Conservation (phyloP, 345 rosid genomes). For the Adansonia digitata region DNA sequence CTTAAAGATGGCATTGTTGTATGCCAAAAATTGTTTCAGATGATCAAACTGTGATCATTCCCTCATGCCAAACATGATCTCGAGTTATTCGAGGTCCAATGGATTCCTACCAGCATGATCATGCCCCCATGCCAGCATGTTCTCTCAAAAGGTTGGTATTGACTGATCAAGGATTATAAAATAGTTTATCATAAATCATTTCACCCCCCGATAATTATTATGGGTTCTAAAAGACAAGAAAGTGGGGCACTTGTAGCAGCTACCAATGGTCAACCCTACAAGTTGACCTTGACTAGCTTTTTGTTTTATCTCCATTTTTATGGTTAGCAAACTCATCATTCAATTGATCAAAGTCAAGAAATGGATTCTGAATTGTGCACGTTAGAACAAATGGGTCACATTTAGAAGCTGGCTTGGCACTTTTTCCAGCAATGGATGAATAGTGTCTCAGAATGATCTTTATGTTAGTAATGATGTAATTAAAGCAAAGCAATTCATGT, state of each 20-base stretch:
- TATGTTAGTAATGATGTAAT: not conserved
- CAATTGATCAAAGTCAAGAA: not conserved
- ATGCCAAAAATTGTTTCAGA: too few species aligned
- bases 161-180: not conserved
- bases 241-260: conserved; percentile 1
- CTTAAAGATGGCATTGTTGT: not conserved
- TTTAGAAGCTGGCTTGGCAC: not conserved
- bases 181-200: not conserved
- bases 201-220: not conserved
- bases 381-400: not conserved
- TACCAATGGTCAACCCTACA: not conserved
- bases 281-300: not conserved
- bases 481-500: not conserved
- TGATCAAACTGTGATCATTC: not conserved
- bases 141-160: not conserved
- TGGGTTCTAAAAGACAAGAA: not conserved
- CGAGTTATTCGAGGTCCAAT: not conserved
- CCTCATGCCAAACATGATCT: not conserved
- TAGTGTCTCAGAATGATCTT: not conserved
- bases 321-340: not conserved
- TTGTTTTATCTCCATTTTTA: not conserved
- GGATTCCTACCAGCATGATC: not conserved
- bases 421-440: not conserved
- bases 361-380: not conserved
- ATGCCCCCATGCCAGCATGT: too few species aligned